Percentiles rank a stretch among this genome's conserved stretches.
Conservation (phyloP, 2,329 filamentous ascomycete genomes). For the Aspergillus floridensis region DNA sequence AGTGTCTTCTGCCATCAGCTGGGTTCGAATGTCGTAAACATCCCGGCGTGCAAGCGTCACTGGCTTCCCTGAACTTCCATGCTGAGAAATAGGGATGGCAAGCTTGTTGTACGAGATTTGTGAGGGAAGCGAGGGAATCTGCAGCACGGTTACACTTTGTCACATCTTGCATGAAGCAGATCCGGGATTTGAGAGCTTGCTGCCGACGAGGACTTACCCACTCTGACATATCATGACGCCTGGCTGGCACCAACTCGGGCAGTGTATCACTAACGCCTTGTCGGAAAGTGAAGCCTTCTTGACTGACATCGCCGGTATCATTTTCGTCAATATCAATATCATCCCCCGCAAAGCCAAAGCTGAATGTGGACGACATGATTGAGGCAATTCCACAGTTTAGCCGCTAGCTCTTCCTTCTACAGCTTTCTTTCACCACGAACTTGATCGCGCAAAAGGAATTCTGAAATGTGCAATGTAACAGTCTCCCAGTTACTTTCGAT, state of each 20-base stretch:
- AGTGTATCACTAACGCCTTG: slow-evolving; percentile 18
- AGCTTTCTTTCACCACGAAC: background rate
- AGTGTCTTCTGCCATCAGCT: slow-evolving; percentile 59
- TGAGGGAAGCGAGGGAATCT: slow-evolving; percentile 57
- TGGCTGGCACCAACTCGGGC: slow-evolving; percentile 36
- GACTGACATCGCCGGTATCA: slow-evolving; percentile 24
- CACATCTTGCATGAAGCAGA: background rate
- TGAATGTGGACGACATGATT: slow-evolving; percentile 42
- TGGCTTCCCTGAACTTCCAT: slow-evolving; percentile 4
- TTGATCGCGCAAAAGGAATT: too few species aligned
- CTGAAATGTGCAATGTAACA: too few species aligned
- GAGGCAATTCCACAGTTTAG: background rate
- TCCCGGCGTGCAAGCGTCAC: slow-evolving; percentile 55
- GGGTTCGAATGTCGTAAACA: slow-evolving; percentile 62
- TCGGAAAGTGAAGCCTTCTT: slow-evolving; percentile 9
- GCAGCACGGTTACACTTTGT: slow-evolving; percentile 12
- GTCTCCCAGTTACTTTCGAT: background rate
- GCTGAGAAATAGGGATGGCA: slow-evolving; percentile 36
- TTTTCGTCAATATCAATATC: slow-evolving; percentile 53
- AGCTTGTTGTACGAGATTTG: slow-evolving; percentile 59
- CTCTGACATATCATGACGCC: slow-evolving; percentile 46
- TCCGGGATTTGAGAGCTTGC: background rate
- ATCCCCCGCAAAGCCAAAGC: slow-evolving; percentile 59
- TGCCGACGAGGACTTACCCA: slow-evolving; percentile 42
- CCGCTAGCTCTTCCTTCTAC: background rate